These are phyloP conservation scores for Trypanosomatidae sp. DNA, from an alignment of 208 protist species.

Conservation along the genomic window DNA sequence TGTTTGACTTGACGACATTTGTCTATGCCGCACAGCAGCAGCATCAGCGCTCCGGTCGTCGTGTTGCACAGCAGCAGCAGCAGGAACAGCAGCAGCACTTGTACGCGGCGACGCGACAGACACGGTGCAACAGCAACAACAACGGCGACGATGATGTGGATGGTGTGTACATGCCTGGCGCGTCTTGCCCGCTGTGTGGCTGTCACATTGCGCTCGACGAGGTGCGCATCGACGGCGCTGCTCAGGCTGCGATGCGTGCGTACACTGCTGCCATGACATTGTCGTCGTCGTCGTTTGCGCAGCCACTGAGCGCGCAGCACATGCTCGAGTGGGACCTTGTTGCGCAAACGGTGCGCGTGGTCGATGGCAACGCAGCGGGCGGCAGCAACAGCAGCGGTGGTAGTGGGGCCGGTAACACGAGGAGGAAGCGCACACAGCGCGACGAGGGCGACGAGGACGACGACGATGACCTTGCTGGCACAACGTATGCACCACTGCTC, in stretches of 20 bases:
- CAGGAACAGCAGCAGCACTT: too few relatives aligned
- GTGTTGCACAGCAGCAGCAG: too few relatives aligned
- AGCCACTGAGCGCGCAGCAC: constrained; percentile 5
- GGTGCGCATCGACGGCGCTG: constrained; percentile 27
- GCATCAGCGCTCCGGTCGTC: too few relatives aligned
- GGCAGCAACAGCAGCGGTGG: background rate
- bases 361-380: background rate
- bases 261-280: background rate
- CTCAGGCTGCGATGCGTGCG: constrained; percentile 15
- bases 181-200: constrained; percentile 39
- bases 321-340: constrained; percentile 22
- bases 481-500: background rate
- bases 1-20: constrained; percentile 70
- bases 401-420: too few relatives aligned
- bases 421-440: too few relatives aligned
- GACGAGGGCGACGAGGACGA: background rate
- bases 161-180: constrained; percentile 2
- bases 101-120: constrained; percentile 17
- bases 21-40: constrained; percentile 22
- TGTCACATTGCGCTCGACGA: constrained; percentile 9
- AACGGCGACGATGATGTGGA: constrained; percentile 8
- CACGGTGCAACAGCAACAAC: too few relatives aligned
- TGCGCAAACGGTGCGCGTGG: constrained; percentile 1
- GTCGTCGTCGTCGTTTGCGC: background rate
- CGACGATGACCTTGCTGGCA: too few relatives aligned